phyloP scores from a whole-genome alignment of 768 basidiomycete genomes.

The Xanthoconium purpureum region DNA sequence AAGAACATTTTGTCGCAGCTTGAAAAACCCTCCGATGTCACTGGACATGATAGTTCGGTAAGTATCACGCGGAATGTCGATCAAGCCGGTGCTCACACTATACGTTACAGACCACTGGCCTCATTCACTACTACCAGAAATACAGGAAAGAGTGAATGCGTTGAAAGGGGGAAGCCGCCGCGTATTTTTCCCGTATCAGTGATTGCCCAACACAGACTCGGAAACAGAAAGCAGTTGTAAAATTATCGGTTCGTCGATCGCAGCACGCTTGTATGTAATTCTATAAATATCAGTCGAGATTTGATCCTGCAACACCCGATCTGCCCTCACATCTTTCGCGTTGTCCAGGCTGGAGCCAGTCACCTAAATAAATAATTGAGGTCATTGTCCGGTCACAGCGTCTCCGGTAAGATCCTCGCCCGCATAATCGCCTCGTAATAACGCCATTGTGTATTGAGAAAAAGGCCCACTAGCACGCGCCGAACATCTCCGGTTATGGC shows the following conservation, averaged over 20 bases:
- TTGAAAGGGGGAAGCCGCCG: background rate
- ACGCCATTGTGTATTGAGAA: too few species aligned
- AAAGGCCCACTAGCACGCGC: too few species aligned
- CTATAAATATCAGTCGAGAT: background rate
- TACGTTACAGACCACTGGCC: slow-evolving; percentile 73
- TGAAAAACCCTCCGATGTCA: slow-evolving; percentile 71
- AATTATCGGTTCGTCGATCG: background rate
- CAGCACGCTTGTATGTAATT: slow-evolving; percentile 10
- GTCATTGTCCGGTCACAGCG: too few species aligned
- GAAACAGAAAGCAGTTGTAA: slow-evolving; percentile 1
- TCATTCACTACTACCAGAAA: slow-evolving; percentile 97
- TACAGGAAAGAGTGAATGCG: slow-evolving; percentile 64
- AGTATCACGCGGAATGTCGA: slow-evolving; percentile 10
- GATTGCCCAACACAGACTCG: background rate
- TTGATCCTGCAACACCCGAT: background rate
- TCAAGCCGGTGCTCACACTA: slow-evolving; percentile 1
- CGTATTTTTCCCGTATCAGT: background rate
- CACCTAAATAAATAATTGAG: too few species aligned
- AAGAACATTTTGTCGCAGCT: slow-evolving; percentile 94
- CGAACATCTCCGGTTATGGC: too few species aligned
- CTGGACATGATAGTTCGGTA: slow-evolving; percentile 85
- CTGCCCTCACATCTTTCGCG: too few species aligned
- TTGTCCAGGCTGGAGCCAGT: too few species aligned
- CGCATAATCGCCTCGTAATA: too few species aligned
- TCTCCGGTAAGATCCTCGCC: too few species aligned